Evolutionary conservation across 192 early-diverging fungal species (phyloP), one percentile per base, ranked within the genome.

Genomic region (Umbelopsis sp.): DNA sequence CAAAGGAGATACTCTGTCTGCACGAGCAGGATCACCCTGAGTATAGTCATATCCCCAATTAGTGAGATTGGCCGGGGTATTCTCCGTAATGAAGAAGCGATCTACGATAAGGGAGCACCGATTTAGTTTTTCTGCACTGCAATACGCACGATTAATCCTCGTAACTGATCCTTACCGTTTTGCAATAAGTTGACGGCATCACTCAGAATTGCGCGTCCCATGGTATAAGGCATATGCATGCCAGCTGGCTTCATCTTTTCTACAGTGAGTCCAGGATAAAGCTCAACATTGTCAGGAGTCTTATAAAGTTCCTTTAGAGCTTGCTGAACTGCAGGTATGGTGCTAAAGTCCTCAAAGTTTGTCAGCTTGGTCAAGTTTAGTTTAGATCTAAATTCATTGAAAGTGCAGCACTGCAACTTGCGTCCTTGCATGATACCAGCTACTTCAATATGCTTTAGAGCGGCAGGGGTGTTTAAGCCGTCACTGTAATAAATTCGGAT

Each of bases 151-250:
- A 30, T 30, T 30, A 3, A 30, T 30, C 27, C 35, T 16, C 45
- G 2, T 1, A 30, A 61, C 1, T 41, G 1, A 11, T 23, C 21
- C 30, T 61, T 71, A 76, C 74, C 74, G 46, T 84, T 83, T 37
- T 81, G 67, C n/a, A 85, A 51, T 2, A 85, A 73, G 20, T 85
- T 79, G 18, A 78, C 66, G 8, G 84, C 84, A 71, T 85, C 84
- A 46, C 71, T 72, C 1, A 85, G 45, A 64, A 85, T 85, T 21
- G 77, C 78, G n/a, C 84, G 64, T 2, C 77, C 69, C 46, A 74
- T 69, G 15, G 84, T 81, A 49, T 78, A 85, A n/a, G 81, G 81
- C 23, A 86, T 67, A 13, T 70, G 47, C 33, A 86, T 45, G 15
- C 79, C 85, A n/a, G 71, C 72, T 5, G 65, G 68, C 46, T 81